These are phyloP conservation scores for Jaltomata sinuosa DNA, from an alignment of 257 asterid species.

Conservation along the genomic window DNA sequence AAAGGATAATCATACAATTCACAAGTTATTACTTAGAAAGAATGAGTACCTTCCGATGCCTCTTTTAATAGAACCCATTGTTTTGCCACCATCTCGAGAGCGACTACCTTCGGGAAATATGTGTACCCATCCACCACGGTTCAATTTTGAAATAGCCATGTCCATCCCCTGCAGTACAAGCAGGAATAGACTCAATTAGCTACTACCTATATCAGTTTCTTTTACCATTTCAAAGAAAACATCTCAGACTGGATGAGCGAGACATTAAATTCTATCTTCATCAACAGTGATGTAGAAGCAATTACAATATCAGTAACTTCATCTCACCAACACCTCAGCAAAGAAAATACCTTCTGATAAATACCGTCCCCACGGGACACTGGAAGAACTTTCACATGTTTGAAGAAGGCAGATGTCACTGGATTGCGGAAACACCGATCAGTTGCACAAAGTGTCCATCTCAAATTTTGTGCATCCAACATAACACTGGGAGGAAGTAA, in stretches of 20 bases:
- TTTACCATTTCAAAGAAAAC: not conserved
- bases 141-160: constrained; percentile 78
- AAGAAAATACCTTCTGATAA: constrained; percentile 62
- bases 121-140: constrained; percentile 93
- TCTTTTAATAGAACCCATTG: constrained; percentile 64
- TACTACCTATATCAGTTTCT: not conserved
- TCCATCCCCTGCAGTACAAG: constrained; percentile 69
- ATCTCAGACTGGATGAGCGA: not conserved
- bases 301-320: not conserved
- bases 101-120: constrained; percentile 96
- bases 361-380: constrained; percentile 89
- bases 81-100: constrained; percentile 88
- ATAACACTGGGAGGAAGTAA: constrained; percentile 67
- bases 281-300: not conserved
- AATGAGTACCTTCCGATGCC: constrained; percentile 68
- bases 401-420: constrained; percentile 76
- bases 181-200: not conserved
- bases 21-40: not conserved
- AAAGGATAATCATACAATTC: not conserved
- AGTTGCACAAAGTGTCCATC: constrained; percentile 96
- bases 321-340: not conserved
- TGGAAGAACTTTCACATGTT: constrained; percentile 75
- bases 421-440: constrained; percentile 85
- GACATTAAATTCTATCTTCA: not conserved
- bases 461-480: constrained; percentile 56